Percentiles rank a stretch among this genome's conserved stretches.
These are phyloP conservation scores for Chlorella sorokiniana DNA, from an alignment of 139 green algal genomes.

Conservation along the genomic window DNA sequence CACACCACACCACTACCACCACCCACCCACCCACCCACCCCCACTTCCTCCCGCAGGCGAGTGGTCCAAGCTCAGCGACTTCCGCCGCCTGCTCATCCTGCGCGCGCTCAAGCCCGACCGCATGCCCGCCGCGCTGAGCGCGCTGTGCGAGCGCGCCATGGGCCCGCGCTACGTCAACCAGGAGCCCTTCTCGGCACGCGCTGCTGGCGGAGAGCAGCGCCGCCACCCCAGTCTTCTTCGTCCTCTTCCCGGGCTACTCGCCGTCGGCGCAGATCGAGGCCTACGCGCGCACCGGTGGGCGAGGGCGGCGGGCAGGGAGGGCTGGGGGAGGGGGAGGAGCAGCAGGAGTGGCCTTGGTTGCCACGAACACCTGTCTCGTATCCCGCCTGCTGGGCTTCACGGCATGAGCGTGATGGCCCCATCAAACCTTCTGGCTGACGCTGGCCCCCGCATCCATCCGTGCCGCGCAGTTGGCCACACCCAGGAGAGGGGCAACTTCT, in stretches of 20 bases:
- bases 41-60: slow-evolving; percentile 55
- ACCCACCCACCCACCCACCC: background rate
- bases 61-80: slow-evolving; percentile 87
- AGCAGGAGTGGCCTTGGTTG: background rate
- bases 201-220: slow-evolving; percentile 51
- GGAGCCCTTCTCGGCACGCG: slow-evolving; percentile 77
- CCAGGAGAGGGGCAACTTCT: slow-evolving; percentile 71
- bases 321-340: background rate
- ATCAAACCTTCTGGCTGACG: background rate
- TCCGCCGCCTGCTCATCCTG: slow-evolving; percentile 84
- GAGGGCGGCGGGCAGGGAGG: background rate
- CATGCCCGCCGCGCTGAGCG: slow-evolving; percentile 77
- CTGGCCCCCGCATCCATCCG: background rate
- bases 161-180: slow-evolving; percentile 68
- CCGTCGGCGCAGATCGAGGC: slow-evolving; percentile 87
- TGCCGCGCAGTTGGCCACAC: slow-evolving; percentile 59
- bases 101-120: slow-evolving; percentile 85
- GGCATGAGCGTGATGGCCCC: too few species aligned
- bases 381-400: too few species aligned
- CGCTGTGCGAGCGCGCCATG: slow-evolving; percentile 80
- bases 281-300: slow-evolving; percentile 71
- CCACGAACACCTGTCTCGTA: background rate
- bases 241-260: slow-evolving; percentile 89
- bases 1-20: background rate
- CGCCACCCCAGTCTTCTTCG: slow-evolving; percentile 85